Conservation (phyloP, 2,329 filamentous ascomycete species). For the Talaromyces sp. region DNA sequence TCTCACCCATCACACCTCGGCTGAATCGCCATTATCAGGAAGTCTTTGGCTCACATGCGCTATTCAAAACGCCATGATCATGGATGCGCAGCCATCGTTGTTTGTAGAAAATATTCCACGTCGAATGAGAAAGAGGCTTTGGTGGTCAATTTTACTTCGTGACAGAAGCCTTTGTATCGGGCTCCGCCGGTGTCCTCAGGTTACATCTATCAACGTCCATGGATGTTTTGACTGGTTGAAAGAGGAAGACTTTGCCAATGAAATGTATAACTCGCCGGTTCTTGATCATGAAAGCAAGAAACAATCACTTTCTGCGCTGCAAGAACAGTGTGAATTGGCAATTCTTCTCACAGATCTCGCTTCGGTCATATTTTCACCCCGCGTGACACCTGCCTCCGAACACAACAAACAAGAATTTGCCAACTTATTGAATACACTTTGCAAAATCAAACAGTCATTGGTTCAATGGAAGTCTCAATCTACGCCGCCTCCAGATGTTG, state of each 20-base stretch:
- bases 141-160: constrained; percentile 60
- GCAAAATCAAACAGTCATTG: constrained; percentile 19
- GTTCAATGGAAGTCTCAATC: constrained; percentile 22
- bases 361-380: constrained; percentile 47
- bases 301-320: constrained; percentile 49
- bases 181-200: constrained; percentile 55
- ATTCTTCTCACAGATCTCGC: constrained; percentile 53
- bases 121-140: constrained; percentile 53
- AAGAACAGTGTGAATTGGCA: constrained; percentile 51
- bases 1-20: constrained; percentile 45
- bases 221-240: constrained; percentile 43
- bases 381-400: constrained; percentile 13
- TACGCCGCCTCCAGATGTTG: neutral
- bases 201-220: constrained; percentile 53
- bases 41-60: constrained; percentile 52
- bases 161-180: constrained; percentile 56
- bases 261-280: constrained; percentile 50
- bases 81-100: constrained; percentile 49
- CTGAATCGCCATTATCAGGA: constrained; percentile 30
- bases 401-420: constrained; percentile 18
- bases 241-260: constrained; percentile 50
- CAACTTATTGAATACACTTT: constrained; percentile 10
- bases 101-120: constrained; percentile 33
- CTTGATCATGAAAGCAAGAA: constrained; percentile 52
- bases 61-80: constrained; percentile 54